phyloP scores from a whole-genome alignment of 352 stramenopile genomes.

The Globisporangium lucens region DNA sequence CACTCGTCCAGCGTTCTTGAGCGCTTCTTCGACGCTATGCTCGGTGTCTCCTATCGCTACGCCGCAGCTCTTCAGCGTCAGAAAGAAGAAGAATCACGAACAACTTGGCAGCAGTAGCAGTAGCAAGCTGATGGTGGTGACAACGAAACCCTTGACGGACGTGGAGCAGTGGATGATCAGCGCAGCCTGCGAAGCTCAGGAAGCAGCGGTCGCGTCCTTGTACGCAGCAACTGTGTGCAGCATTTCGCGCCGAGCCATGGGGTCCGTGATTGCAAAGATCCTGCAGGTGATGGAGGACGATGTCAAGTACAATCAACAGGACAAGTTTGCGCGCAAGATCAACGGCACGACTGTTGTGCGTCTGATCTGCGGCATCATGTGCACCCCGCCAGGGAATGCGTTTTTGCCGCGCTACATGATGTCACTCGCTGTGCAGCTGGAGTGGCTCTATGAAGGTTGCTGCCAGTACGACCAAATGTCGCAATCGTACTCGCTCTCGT shows the following conservation, averaged over 20 bases:
- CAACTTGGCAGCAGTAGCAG: conserved; percentile 1
- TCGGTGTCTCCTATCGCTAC: conserved; percentile 38
- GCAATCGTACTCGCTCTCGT: conserved; percentile 17
- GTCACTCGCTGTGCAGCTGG: conserved; percentile 74
- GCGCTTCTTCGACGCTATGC: conserved; percentile 35
- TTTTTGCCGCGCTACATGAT: conserved; percentile 88
- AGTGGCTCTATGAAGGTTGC: conserved; percentile 69
- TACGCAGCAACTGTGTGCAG: conserved; percentile 80
- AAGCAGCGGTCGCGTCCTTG: conserved; percentile 69
- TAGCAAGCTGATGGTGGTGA: conserved; percentile 1
- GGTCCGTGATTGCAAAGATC: conserved; percentile 78
- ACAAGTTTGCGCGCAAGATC: conserved; percentile 60
- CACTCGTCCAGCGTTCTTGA: conserved; percentile 35
- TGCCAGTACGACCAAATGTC: conserved; percentile 41
- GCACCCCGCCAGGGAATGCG: conserved; percentile 51
- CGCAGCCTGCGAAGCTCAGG: conserved; percentile 56
- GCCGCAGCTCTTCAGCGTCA: conserved; percentile 6
- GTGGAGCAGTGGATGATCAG: conserved; percentile 52
- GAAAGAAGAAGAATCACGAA: conserved; percentile 4
- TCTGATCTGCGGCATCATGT: conserved; percentile 75
- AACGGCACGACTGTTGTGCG: conserved; percentile 71
- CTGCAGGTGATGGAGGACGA: conserved; percentile 82
- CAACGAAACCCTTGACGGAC: conserved; percentile 28
- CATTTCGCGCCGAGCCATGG: conserved; percentile 75
- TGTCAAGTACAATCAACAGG: conserved; percentile 52